Conservation (phyloP, 257 asterid genomes). For the Solanum sparsipilum region DNA sequence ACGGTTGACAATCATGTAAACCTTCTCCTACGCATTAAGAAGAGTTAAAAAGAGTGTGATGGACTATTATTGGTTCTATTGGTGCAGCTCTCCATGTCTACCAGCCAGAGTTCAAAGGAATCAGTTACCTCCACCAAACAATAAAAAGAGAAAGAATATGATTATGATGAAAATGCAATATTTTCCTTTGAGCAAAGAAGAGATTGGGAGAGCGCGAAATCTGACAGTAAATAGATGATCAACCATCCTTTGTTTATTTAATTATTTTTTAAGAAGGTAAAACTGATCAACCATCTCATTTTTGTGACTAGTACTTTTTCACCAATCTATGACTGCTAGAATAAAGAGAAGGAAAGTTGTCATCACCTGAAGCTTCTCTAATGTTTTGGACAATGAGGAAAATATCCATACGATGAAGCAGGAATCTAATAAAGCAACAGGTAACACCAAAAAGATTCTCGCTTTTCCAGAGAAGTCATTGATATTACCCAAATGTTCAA, state of each 20-base stretch:
- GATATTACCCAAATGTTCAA: constrained; percentile 94
- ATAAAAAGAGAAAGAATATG: not conserved
- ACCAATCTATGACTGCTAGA: not conserved
- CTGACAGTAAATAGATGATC: not conserved
- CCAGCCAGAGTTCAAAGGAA: not conserved
- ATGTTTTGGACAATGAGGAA: constrained; percentile 80
- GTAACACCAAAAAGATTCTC: constrained; percentile 80
- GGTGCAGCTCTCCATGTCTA: not conserved
- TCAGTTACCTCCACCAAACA: not conserved
- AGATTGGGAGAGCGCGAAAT: not conserved
- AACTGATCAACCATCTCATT: not conserved
- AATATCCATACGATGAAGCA: constrained; percentile 90
- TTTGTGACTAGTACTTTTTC: not conserved
- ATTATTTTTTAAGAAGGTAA: not conserved
- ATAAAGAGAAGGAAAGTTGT: not conserved
- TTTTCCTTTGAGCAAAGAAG: not conserved
- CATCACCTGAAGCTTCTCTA: constrained; percentile 96
- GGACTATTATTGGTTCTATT: not conserved
- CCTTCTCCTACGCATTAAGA: not conserved
- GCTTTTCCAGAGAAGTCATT: constrained; percentile 88
- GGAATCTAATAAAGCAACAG: constrained; percentile 90
- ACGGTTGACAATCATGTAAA: not conserved
- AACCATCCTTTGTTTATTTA: not conserved
- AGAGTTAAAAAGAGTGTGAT: not conserved
- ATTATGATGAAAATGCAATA: not conserved